These are phyloP conservation scores for Cadophora malorum DNA, from an alignment of 2,329 filamentous ascomycete genomes.

Conservation along the genomic window DNA sequence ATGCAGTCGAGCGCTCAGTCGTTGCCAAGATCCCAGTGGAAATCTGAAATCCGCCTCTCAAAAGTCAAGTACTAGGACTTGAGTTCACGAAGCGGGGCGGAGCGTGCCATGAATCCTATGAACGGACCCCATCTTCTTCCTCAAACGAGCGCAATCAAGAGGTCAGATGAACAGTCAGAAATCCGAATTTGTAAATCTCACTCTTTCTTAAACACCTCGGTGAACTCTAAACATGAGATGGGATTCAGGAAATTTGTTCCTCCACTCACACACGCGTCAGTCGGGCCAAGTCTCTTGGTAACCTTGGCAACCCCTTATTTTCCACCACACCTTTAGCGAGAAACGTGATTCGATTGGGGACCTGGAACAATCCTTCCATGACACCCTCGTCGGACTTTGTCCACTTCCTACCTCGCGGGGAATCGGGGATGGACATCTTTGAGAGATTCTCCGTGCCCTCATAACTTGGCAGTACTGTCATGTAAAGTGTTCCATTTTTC, in stretches of 20 bases:
- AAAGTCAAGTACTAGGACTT: background rate
- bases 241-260: background rate
- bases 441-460: slow-evolving; percentile 10
- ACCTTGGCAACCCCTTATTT: slow-evolving; percentile 12
- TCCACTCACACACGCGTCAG: slow-evolving; percentile 3
- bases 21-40: background rate
- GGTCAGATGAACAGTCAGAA: background rate
- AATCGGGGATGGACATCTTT: background rate
- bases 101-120: background rate
- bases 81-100: background rate
- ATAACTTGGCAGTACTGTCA: slow-evolving; percentile 6
- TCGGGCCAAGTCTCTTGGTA: slow-evolving; percentile 3
- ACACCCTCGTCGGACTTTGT: background rate
- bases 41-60: slow-evolving; percentile 3
- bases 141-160: background rate
- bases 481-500: slow-evolving; percentile 13
- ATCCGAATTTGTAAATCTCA: background rate
- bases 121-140: background rate
- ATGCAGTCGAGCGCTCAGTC: background rate
- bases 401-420: background rate
- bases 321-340: slow-evolving; percentile 12
- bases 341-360: slow-evolving; percentile 9
- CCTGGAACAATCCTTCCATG: slow-evolving; percentile 5
- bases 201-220: background rate
- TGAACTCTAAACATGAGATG: slow-evolving; percentile 2